These are phyloP conservation scores for Penicillium verhagenii DNA, from an alignment of 495 filamentous ascomycete genomes.

Conservation along the genomic window DNA sequence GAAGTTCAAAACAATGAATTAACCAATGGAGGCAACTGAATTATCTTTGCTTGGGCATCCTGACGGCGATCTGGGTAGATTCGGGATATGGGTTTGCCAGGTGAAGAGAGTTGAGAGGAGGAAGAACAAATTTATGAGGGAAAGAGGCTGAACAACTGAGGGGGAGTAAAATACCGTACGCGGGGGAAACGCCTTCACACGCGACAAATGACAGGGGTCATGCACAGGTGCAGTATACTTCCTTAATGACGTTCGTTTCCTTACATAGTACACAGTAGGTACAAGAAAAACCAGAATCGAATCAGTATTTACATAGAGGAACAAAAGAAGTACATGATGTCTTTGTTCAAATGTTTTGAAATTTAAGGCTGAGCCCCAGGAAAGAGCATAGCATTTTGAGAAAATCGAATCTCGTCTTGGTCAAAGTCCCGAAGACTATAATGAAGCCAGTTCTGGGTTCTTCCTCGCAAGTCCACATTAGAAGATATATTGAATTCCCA, in stretches of 20 bases:
- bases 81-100: background rate
- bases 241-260: background rate
- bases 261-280: too few species aligned
- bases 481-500: constrained; percentile 13
- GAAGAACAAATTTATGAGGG: background rate
- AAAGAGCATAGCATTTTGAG: background rate
- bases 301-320: too few species aligned
- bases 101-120: constrained; percentile 5
- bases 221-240: too few species aligned
- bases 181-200: background rate
- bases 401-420: background rate
- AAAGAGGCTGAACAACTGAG: background rate
- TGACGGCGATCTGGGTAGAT: background rate
- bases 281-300: background rate
- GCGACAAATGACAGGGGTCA: background rate
- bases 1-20: background rate
- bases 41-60: background rate
- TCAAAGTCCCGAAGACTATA: background rate
- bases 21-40: background rate
- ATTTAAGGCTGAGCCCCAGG: constrained; percentile 1
- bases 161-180: constrained; percentile 11
- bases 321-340: background rate
- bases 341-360: background rate
- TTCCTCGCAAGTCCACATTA: background rate
- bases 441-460: background rate